Conservation (phyloP, 2,329 filamentous ascomycete genomes). For the Emmonsiellopsis sp. region DNA sequence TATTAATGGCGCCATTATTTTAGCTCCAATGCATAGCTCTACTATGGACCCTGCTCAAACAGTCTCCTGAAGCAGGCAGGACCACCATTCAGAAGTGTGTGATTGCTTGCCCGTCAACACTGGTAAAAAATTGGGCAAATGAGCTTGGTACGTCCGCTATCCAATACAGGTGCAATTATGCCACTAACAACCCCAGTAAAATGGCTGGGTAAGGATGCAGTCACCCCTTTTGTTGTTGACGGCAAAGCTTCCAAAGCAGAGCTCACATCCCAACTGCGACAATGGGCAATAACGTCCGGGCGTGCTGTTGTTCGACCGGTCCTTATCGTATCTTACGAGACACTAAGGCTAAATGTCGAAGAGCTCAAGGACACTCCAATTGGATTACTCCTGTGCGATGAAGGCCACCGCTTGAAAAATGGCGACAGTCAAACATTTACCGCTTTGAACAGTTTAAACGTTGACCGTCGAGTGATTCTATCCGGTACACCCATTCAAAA, state of each 20-base stretch:
- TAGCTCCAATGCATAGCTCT: slow-evolving; percentile 84
- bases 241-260: slow-evolving; percentile 95
- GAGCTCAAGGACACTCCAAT: slow-evolving; percentile 85
- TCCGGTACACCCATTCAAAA: slow-evolving; percentile 98
- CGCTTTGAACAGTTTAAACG: slow-evolving; percentile 81
- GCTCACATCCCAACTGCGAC: slow-evolving; percentile 75
- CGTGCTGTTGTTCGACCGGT: slow-evolving; percentile 82
- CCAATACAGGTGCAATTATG: background rate
- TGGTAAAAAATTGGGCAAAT: slow-evolving; percentile 97
- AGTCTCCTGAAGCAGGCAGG: slow-evolving; percentile 91
- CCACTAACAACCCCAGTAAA: slow-evolving; percentile 47
- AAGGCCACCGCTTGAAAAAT: slow-evolving; percentile 94
- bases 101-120: slow-evolving; percentile 89
- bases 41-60: slow-evolving; percentile 93
- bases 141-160: slow-evolving; percentile 50
- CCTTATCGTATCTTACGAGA: slow-evolving; percentile 97
- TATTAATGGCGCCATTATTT: slow-evolving; percentile 14
- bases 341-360: slow-evolving; percentile 79
- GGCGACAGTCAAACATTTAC: slow-evolving; percentile 92
- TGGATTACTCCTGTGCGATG: slow-evolving; percentile 86
- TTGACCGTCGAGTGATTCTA: slow-evolving; percentile 82
- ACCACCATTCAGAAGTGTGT: slow-evolving; percentile 91
- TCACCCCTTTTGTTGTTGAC: slow-evolving; percentile 90
- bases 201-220: slow-evolving; percentile 87
- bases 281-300: slow-evolving; percentile 91